Evolutionary conservation across 169 alveolate genomes (phyloP), one percentile per base, ranked within the genome.

Genomic region (Cryptosporidium xiaoi): DNA sequence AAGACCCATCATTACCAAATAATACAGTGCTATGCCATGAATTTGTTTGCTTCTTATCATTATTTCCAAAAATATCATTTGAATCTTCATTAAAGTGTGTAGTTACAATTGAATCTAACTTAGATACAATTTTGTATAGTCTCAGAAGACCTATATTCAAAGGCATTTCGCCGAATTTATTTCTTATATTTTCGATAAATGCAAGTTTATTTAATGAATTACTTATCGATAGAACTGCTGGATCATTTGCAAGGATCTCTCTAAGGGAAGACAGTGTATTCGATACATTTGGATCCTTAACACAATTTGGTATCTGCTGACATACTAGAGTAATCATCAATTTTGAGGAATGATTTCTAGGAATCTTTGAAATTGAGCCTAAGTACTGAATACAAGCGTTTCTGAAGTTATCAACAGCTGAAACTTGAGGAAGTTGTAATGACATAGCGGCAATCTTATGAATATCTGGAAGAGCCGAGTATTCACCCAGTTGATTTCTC

Each of bases 391-490:
- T 77, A 40, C 87, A 77, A n/a, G 34, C 5, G 12, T 24, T 60
- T 62, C 46, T 40, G 1, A 77, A 77, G 20, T 60, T 51, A 13
- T 34, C 62, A 53, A 0, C 8, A 18, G 33, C 64, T 31, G 44
- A 36, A 16, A 77, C 15, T 44, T 55, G 33, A 31, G 87, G 87
- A 13, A 77, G 51, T 34, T 77, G 87, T 24, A 77, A 56, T 46
- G 87, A 58, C 64, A 60, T 40, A 20, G 87, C 16, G 1, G 87
- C 87, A 20, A 77, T 60, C 10, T 62, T 77, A 16, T 77, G 64
- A 20, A 77, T 77, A 40, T 56, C 60, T 7, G 87, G 87, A 29
- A 77, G 87, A 36, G 87, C 58, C 10, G 87, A 77, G 5, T 62
- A 60, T 24, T 58, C n/a, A 34, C 60, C 71, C 8, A 77, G 60